Conservation (phyloP, 1,139 yeast species). For the Zygoascus sp. region DNA sequence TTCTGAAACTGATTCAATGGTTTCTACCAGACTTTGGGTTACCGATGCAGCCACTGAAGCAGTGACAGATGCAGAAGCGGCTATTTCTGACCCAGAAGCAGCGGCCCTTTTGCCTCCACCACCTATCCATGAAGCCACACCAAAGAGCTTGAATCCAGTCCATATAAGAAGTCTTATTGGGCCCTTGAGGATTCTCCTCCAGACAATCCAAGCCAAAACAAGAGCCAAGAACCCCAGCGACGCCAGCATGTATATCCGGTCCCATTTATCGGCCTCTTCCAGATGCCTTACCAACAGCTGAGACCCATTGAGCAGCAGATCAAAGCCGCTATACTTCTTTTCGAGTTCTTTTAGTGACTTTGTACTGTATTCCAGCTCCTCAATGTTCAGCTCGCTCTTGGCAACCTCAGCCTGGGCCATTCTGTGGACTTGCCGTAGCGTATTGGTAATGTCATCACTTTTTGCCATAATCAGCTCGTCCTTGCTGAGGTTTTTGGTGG, state of each 20-base stretch:
- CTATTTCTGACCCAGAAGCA: neutral
- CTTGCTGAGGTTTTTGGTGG: conserved; percentile 17
- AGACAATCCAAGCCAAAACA: conserved; percentile 59
- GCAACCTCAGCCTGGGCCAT: conserved; percentile 44
- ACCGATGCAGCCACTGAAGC: neutral
- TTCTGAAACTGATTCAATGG: neutral
- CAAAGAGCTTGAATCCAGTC: conserved; percentile 28
- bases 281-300: conserved; percentile 55
- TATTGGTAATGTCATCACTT: conserved; percentile 51
- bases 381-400: conserved; percentile 60
- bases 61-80: neutral
- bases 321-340: conserved; percentile 50
- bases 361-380: conserved; percentile 57
- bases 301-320: conserved; percentile 51
- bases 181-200: conserved; percentile 55
- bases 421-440: conserved; percentile 51
- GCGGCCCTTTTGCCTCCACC: neutral
- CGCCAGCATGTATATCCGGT: conserved; percentile 54
- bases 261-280: conserved; percentile 63
- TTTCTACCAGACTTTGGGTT: neutral
- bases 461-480: conserved; percentile 42
- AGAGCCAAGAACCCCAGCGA: conserved; percentile 53
- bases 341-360: conserved; percentile 48
- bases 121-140: conserved; percentile 6
- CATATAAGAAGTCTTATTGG: conserved; percentile 58